These are phyloP conservation scores for Allantophomopsis cytisporea DNA, from an alignment of 2,329 filamentous ascomycete genomes.

Conservation along the genomic window DNA sequence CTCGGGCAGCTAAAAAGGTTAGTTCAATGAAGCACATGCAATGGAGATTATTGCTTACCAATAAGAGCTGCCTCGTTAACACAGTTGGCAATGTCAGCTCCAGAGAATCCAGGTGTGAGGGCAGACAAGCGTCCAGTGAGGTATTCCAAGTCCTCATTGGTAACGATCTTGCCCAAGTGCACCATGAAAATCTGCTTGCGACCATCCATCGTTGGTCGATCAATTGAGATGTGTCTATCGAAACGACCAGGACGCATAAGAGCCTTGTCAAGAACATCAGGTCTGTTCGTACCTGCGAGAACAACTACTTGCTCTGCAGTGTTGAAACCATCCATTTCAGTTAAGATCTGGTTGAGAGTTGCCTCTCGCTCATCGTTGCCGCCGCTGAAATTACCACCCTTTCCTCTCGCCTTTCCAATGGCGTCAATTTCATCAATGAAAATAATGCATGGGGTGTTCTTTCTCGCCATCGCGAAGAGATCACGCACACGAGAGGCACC, in stretches of 20 bases:
- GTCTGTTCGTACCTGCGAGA: constrained; percentile 88
- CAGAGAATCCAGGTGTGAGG: constrained; percentile 89
- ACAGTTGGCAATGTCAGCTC: constrained; percentile 96
- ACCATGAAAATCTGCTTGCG: constrained; percentile 93
- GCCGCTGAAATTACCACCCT: constrained; percentile 64
- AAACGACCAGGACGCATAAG: constrained; percentile 95
- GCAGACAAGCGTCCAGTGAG: constrained; percentile 81
- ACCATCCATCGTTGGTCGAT: constrained; percentile 91
- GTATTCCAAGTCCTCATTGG: constrained; percentile 77
- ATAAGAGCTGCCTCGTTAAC: constrained; percentile 96
- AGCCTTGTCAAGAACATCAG: constrained; percentile 88
- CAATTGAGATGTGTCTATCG: constrained; percentile 90
- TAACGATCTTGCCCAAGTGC: constrained; percentile 89
- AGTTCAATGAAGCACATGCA: constrained; percentile 16
- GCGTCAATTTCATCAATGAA: constrained; percentile 99
- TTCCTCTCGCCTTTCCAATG: constrained; percentile 80
- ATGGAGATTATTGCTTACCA: constrained; percentile 41
- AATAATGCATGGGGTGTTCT: constrained; percentile 96
- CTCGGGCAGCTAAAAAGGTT: constrained; percentile 59
- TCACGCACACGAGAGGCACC: constrained; percentile 92
- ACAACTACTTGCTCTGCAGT: constrained; percentile 94
- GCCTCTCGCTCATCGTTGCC: constrained; percentile 96
- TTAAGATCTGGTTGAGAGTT: constrained; percentile 95
- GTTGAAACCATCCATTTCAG: constrained; percentile 99
- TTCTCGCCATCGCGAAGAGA: constrained; percentile 84